These are phyloP conservation scores for Aureobasidium sp. DNA, from an alignment of 2,329 filamentous ascomycete species.

Conservation along the genomic window DNA sequence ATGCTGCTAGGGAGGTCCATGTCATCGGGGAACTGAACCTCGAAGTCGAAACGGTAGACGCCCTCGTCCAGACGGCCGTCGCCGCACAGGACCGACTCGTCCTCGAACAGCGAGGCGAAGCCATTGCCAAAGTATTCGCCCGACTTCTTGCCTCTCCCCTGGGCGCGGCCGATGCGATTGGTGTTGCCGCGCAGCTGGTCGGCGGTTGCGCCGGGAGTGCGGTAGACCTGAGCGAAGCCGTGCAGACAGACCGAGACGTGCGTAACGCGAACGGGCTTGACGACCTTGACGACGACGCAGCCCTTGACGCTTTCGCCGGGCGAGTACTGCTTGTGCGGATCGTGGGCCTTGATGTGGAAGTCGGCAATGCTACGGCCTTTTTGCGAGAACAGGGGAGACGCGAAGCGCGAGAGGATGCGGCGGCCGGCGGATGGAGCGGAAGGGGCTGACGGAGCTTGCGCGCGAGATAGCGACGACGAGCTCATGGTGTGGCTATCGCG, in stretches of 20 bases:
- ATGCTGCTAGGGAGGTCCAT: slow-evolving; percentile 77
- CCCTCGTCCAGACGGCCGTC: slow-evolving; percentile 67
- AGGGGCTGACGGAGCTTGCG: not conserved
- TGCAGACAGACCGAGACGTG: slow-evolving; percentile 71
- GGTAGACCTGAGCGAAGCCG: slow-evolving; percentile 72
- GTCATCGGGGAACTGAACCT: slow-evolving; percentile 58
- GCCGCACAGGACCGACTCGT: slow-evolving; percentile 70
- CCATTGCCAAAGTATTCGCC: slow-evolving; percentile 63
- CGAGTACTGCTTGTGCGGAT: slow-evolving; percentile 67
- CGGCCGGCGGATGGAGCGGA: slow-evolving; percentile 19
- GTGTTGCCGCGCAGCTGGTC: slow-evolving; percentile 43
- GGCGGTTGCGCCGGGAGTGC: slow-evolving; percentile 52
- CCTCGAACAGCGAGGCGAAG: slow-evolving; percentile 69
- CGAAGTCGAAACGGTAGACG: slow-evolving; percentile 71
- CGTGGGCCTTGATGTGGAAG: slow-evolving; percentile 67
- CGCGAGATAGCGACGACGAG: slow-evolving; percentile 1
- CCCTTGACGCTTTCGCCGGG: slow-evolving; percentile 69
- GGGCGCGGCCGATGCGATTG: slow-evolving; percentile 37
- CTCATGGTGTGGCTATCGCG: slow-evolving; percentile 1
- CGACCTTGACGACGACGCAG: slow-evolving; percentile 60
- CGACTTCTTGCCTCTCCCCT: slow-evolving; percentile 43
- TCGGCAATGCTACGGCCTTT: slow-evolving; percentile 61
- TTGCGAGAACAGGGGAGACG: slow-evolving; percentile 42
- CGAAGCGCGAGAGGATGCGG: slow-evolving; percentile 44
- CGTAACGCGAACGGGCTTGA: slow-evolving; percentile 68